Conservation (phyloP, 495 filamentous ascomycete species). For the Podospora sp. region DNA sequence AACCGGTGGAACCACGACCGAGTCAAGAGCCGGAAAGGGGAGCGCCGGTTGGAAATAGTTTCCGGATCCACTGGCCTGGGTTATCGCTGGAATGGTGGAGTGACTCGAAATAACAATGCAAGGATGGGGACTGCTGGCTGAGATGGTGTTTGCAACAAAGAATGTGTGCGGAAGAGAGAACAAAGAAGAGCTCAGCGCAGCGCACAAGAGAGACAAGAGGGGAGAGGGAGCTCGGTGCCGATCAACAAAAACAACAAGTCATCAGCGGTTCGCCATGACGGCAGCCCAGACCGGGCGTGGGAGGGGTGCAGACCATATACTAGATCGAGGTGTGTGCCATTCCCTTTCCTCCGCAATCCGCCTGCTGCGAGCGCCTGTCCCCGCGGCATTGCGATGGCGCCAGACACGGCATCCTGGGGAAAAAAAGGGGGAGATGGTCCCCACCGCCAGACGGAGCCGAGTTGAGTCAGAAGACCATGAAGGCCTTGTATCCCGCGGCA, state of each 20-base stretch:
- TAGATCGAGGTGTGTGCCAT: background rate
- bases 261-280: conserved; percentile 14
- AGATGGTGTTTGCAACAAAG: background rate
- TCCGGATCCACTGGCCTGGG: conserved; percentile 4
- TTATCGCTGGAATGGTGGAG: background rate
- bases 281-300: conserved; percentile 10
- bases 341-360: background rate
- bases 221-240: conserved; percentile 3
- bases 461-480: conserved; percentile 12
- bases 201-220: background rate
- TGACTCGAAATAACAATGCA: background rate
- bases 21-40: conserved; percentile 15
- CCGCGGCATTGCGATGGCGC: background rate
- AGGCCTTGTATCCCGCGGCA: background rate
- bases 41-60: conserved; percentile 2
- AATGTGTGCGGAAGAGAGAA: background rate
- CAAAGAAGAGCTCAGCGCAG: background rate
- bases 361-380: background rate
- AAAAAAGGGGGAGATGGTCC: conserved; percentile 10
- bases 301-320: conserved; percentile 2
- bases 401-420: background rate
- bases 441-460: background rate
- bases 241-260: conserved; percentile 11
- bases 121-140: background rate
- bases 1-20: conserved; percentile 8